phyloP scores from a whole-genome alignment of 768 basidiomycete species.

The Leucocoprinus sp. region DNA sequence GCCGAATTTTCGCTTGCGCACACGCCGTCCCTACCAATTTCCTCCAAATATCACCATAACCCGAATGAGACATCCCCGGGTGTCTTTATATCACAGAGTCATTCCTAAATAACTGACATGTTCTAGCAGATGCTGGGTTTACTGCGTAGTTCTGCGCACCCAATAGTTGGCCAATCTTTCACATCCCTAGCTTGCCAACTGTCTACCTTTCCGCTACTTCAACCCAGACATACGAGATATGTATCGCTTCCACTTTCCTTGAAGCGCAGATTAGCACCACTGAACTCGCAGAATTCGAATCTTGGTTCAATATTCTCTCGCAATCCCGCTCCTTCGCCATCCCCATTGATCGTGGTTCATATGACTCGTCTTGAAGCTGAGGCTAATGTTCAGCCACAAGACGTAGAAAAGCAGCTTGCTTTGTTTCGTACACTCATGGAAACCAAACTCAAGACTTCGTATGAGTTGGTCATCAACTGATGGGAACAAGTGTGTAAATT shows the following conservation, averaged over 20 bases:
- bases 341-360: conserved; percentile 58
- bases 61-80: conserved; percentile 18
- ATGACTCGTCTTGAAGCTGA: conserved; percentile 72
- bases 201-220: conserved; percentile 6
- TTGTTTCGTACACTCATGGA: conserved; percentile 60
- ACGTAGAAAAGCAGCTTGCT: conserved; percentile 61
- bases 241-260: conserved; percentile 12
- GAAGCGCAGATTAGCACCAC: conserved; percentile 14
- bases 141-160: conserved; percentile 10
- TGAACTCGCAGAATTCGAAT: conserved; percentile 25
- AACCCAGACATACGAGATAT: neutral
- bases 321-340: conserved; percentile 37
- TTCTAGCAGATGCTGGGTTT: conserved; percentile 11
- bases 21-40: conserved; percentile 12
- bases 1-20: conserved; percentile 10
- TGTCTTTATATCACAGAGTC: neutral
- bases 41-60: conserved; percentile 2
- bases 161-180: conserved; percentile 3
- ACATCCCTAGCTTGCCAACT: conserved; percentile 12
- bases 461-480: conserved; percentile 64
- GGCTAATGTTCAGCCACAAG: conserved; percentile 65
- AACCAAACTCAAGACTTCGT: conserved; percentile 58
- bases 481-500: conserved; percentile 84
- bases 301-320: conserved; percentile 40
- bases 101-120: neutral